Evolutionary conservation across 2,329 filamentous ascomycete species (phyloP).

Genomic region (Amesomyces nigricolor): DNA sequence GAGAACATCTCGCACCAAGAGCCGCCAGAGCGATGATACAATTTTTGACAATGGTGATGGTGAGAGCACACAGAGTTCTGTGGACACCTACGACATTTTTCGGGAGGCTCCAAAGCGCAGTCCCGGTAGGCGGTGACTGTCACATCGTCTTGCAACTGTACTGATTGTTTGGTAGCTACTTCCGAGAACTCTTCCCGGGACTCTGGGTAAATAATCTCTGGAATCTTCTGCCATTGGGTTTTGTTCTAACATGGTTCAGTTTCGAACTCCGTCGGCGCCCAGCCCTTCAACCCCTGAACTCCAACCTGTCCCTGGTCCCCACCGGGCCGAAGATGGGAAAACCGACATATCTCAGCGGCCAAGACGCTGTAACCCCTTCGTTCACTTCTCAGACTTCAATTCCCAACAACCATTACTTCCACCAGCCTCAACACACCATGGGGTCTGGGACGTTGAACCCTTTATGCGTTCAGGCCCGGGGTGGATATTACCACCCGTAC

Average conservation of each 20-base stretch:
- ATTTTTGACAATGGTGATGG: conserved; percentile 6
- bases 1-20: conserved; percentile 9
- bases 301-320: conserved; percentile 15
- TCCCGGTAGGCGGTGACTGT: conserved; percentile 12
- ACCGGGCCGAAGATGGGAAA: conserved; percentile 15
- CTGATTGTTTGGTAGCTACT: conserved; percentile 12
- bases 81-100: conserved; percentile 25
- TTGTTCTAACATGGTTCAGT: conserved; percentile 17
- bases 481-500: conserved; percentile 17
- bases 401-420: conserved; percentile 19
- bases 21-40: neutral
- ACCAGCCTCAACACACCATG: conserved; percentile 11
- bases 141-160: neutral
- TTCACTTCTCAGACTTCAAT: conserved; percentile 19
- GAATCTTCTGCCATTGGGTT: neutral
- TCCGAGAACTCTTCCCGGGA: conserved; percentile 19
- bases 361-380: conserved; percentile 1
- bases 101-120: conserved; percentile 20
- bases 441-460: conserved; percentile 19
- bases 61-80: conserved; percentile 4
- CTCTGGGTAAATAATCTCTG: conserved; percentile 16
- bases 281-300: conserved; percentile 21
- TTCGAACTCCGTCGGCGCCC: conserved; percentile 22
- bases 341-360: conserved; percentile 7
- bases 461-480: conserved; percentile 19